These are phyloP conservation scores for Erysimum cheiri DNA, from an alignment of 441 rosid species.

Conservation along the genomic window DNA sequence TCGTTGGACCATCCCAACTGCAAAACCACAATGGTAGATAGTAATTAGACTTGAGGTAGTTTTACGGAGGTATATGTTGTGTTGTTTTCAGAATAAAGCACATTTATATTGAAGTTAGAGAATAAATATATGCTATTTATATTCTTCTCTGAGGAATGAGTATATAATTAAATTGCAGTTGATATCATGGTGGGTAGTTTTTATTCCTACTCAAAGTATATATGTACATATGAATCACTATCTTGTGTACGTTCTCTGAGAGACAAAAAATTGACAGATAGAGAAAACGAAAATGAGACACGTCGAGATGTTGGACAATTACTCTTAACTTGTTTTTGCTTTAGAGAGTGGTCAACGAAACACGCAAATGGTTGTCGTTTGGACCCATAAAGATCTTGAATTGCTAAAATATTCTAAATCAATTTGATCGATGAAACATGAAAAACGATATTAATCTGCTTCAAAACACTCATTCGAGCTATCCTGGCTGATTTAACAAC, in stretches of 20 bases:
- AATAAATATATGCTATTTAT: not conserved
- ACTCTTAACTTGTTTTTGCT: conserved; percentile 29
- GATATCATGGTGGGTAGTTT: conserved; percentile 25
- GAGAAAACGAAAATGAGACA: conserved; percentile 16
- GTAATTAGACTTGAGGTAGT: not conserved
- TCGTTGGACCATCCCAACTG: not conserved
- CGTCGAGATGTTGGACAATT: conserved; percentile 34
- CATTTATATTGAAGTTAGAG: conserved; percentile 6
- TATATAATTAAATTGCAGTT: conserved; percentile 24
- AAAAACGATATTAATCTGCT: not conserved
- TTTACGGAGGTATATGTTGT: not conserved
- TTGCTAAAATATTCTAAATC: not conserved
- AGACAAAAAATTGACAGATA: conserved; percentile 24
- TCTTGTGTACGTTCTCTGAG: conserved; percentile 12
- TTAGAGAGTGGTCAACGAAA: conserved; percentile 34
- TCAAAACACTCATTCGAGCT: not conserved
- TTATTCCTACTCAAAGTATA: conserved; percentile 28
- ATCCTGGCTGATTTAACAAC: not conserved
- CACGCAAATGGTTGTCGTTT: conserved; percentile 33
- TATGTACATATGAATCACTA: conserved; percentile 15
- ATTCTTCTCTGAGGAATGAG: conserved; percentile 15
- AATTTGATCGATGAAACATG: conserved; percentile 1
- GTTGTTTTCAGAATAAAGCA: conserved; percentile 26
- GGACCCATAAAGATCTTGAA: conserved; percentile 18
- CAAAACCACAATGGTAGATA: not conserved